These are phyloP conservation scores for Serendipita sp. DNA, from an alignment of 768 basidiomycete species.

Conservation along the genomic window DNA sequence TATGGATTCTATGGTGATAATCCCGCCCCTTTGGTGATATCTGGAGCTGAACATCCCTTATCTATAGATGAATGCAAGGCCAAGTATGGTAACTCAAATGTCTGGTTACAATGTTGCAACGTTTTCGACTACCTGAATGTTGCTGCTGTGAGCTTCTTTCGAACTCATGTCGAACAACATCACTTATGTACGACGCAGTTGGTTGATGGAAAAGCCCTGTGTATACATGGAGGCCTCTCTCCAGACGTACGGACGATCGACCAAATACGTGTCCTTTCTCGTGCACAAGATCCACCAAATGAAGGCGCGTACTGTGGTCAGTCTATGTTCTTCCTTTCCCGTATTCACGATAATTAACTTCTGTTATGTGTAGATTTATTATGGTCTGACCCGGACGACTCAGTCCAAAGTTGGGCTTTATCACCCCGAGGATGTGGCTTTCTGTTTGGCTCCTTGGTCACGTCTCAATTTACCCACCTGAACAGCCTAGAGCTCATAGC, in stretches of 20 bases:
- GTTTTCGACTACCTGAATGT: conserved; percentile 95
- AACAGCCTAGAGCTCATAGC: conserved; percentile 94
- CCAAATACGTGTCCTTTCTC: conserved; percentile 41
- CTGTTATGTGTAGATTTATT: conserved; percentile 44
- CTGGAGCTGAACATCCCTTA: conserved; percentile 37
- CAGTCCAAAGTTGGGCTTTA: conserved; percentile 54
- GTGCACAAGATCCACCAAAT: conserved; percentile 5
- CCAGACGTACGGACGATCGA: conserved; percentile 76
- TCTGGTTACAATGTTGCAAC: conserved; percentile 98
- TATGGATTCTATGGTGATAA: conserved; percentile 22
- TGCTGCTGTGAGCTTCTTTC: conserved; percentile 45
- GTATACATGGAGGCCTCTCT: conserved; percentile 92
- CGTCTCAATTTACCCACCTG: conserved; percentile 74
- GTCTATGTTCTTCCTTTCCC: background rate
- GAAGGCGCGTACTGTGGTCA: background rate
- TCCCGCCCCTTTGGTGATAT: background rate
- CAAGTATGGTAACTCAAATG: conserved; percentile 86
- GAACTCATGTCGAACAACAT: background rate
- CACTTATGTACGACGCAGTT: background rate
- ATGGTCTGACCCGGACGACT: conserved; percentile 99
- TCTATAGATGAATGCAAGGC: conserved; percentile 91
- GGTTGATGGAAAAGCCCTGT: conserved; percentile 94
- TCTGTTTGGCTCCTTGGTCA: conserved; percentile 85
- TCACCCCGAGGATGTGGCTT: conserved; percentile 97
- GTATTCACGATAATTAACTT: conserved; percentile 11